A percentile compares a stretch with the other conserved stretches of the same genome.
Evolutionary conservation across 106 monocot species (phyloP).

Genomic region (Apostasia shenzhenica): DNA sequence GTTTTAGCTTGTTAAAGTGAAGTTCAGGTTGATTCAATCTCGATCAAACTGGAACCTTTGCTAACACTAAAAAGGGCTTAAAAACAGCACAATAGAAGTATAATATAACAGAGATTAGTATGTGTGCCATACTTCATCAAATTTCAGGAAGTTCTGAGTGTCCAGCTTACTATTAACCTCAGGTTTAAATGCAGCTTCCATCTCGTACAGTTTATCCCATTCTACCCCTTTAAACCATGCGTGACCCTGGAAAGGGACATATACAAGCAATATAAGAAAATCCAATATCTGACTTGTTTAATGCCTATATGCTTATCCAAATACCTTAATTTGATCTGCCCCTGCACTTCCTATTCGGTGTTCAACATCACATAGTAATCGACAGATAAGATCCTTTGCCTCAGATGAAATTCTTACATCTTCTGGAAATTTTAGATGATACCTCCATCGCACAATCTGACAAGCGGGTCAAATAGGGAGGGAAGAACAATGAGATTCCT

Average conservation of each 20-base stretch:
- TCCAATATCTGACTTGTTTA: neutral
- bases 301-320: no score
- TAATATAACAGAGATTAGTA: no score
- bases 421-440: constrained; percentile 71
- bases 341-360: constrained; percentile 63
- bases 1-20: no score
- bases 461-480: neutral
- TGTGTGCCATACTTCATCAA: no score
- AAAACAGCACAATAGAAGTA: no score
- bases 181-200: constrained; percentile 82
- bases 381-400: constrained; percentile 75
- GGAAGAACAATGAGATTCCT: no score
- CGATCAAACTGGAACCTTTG: no score
- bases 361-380: constrained; percentile 76
- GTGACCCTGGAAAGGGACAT: constrained; percentile 47
- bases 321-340: constrained; percentile 71
- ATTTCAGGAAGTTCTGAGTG: constrained; percentile 67
- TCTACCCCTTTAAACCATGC: constrained; percentile 69
- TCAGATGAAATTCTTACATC: constrained; percentile 40
- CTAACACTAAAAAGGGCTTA: no score
- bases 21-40: no score
- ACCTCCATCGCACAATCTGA: constrained; percentile 85
- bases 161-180: constrained; percentile 73
- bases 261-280: neutral
- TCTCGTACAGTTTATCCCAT: constrained; percentile 90